Base-by-base conservation (phyloP, 352 stramenopile genomes). In the Globisporangium cylindrosporum region DNA sequence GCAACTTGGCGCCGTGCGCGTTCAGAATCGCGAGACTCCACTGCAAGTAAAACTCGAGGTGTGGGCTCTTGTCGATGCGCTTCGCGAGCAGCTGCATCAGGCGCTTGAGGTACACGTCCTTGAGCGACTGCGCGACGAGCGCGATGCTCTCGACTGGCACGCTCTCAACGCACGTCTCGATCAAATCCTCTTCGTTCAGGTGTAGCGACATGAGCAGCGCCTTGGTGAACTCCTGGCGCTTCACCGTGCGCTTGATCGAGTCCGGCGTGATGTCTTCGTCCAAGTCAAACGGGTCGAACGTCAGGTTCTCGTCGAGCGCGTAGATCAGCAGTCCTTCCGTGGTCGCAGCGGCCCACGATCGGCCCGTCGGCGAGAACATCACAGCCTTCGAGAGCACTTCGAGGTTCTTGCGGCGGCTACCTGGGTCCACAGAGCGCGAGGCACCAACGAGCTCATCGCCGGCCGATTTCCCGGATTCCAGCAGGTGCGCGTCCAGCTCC, bases 201-300 rank as follows among this genome's bases (percentile, higher is more conserved):
- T 99, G 94, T 56, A 99, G 76, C 62, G 94, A 90, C 92, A 99
- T 99, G 62, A 98, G 81, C 70, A 99, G 81, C 18, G 96, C 97
- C 69, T 95, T 94, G 41, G 82, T 88, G 70, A 95, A 98, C 66
- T 99, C 87, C 59, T 90, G 83, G n/a, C 82, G 80, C 56, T 77
- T 79, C 36, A 99, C 75, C 64, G 95, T 97, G 46, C 80, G 71
- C 64, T 88, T 81, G 57, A 99, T 97, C 32, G 80, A 86, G 51
- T 97, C 88, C 5, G 98, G 97, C 38, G 98, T 99, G 20, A 99
- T 98, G 22, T 95, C 94, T 74, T 99, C 96, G 62, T 99, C 98
- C 58, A 99, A 74, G 43, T 99, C 97, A 56, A 99, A 98, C 24
- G 98, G 98, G 73, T 99, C 97, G 78, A 99, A 99, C 58, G 97